Conservation (phyloP, 2,329 filamentous ascomycete species). For the Helminthosporium solani region DNA sequence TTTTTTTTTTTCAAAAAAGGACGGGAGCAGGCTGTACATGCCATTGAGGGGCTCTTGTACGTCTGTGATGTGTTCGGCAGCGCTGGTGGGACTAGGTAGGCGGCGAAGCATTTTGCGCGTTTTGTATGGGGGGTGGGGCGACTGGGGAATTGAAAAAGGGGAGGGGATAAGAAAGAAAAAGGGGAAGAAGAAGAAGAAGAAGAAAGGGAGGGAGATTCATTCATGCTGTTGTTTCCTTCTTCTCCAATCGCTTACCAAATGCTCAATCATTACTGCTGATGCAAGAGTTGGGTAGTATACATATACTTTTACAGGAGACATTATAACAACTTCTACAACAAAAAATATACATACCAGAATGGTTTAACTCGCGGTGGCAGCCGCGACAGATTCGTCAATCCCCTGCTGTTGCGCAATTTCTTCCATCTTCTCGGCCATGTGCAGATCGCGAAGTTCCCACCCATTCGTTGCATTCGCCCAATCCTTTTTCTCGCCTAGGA, state of each 20-base stretch:
- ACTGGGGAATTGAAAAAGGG: conserved; percentile 3
- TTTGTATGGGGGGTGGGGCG: conserved; percentile 8
- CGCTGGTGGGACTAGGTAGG: conserved; percentile 20
- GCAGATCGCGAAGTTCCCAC: conserved; percentile 77
- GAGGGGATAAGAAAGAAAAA: conserved; percentile 1
- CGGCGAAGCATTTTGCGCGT: conserved; percentile 5
- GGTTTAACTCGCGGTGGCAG: conserved; percentile 6
- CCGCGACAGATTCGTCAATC: conserved; percentile 16
- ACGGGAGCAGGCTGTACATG: conserved; percentile 23
- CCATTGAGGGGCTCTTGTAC: conserved; percentile 22
- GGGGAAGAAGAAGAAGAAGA: conserved; percentile 4
- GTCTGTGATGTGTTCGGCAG: conserved; percentile 35
- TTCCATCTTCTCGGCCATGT: conserved; percentile 50
- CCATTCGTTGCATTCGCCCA: conserved; percentile 64
- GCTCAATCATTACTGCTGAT: conserved; percentile 10
- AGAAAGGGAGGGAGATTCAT: not conserved
- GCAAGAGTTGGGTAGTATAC: conserved; percentile 25
- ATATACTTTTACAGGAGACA: conserved; percentile 17
- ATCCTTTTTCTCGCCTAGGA: conserved; percentile 80
- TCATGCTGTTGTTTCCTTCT: not conserved
- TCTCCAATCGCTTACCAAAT: conserved; percentile 7
- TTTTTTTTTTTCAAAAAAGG: conserved; percentile 7
- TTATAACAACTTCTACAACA: conserved; percentile 7
- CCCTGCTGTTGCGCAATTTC: conserved; percentile 23
- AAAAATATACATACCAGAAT: not conserved